Evolutionary conservation across 805 yeast genomes (phyloP), one percentile per base, ranked within the genome.

Genomic region (Saturnispora mendoncae): DNA sequence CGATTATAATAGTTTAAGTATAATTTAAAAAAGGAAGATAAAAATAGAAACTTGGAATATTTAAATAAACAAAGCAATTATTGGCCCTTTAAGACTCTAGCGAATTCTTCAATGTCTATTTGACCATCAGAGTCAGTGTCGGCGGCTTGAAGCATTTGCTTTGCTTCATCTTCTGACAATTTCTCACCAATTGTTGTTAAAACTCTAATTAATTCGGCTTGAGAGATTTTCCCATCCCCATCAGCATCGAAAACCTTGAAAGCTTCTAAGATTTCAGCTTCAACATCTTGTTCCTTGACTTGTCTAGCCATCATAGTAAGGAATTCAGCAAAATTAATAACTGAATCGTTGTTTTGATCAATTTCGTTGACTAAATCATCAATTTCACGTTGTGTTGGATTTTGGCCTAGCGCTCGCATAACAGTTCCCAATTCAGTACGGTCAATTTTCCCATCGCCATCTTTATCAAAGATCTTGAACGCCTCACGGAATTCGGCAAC

Each of bases 401-500:
- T 90, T 65, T 87, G 92, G 39, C 98, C 98, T 58, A 92, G 72
- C n/a, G 97, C 85, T 68, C 98, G 82, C 98, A 92, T 92, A 40
- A 92, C 98, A 4, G 96, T 87, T 50, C 97, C 97, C 52, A 92
- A 73, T 67, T 92, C 98, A 57, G 84, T 76, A 53, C 96, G 84
- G 45, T 96, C 86, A 69, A 92, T 92, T 59, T 86, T 85, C 36
- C 98, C 98, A 65, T 88, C 97, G 58, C 88, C 83, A 62, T 92
- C 95, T 63, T 87, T 87, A 71, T 92, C 98, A 55, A 92, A 92
- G 50, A 92, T 76, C 47, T 97, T 86, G 62, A 92, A 92, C 5
- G 98, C 98, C 70, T 92, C 98, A 65, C 86, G 87, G 68, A 92
- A 92, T 57, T 92, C 97, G 45, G 92, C 82, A 53, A 92, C 87